phyloP scores from a whole-genome alignment of 768 basidiomycete genomes.

The Lactifluus subvellereus region DNA sequence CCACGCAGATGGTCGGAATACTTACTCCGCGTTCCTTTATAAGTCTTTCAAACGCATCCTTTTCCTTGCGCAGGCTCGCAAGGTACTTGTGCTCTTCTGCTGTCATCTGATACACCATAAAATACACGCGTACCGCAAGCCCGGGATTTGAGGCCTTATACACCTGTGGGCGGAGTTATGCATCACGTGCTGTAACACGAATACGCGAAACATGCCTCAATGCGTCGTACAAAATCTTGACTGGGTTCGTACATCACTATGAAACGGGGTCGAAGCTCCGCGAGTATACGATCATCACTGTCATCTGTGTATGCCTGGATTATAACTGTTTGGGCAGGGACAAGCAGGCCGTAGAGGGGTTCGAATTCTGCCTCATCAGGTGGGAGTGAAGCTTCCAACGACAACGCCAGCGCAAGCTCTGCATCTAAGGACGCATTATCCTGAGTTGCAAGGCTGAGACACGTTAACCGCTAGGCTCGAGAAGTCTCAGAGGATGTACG shows the following conservation, averaged over 20 bases:
- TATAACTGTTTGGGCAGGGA: slow-evolving; percentile 74
- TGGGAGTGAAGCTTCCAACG: slow-evolving; percentile 14
- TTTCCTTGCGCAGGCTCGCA: slow-evolving; percentile 81
- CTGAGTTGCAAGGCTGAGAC: slow-evolving; percentile 17
- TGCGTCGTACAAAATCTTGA: slow-evolving; percentile 84
- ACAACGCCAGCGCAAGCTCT: slow-evolving; percentile 30
- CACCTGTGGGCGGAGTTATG: slow-evolving; percentile 45
- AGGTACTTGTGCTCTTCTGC: slow-evolving; percentile 96
- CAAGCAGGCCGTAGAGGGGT: slow-evolving; percentile 69
- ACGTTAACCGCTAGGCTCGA: background rate
- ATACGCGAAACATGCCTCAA: slow-evolving; percentile 57
- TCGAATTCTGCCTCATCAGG: slow-evolving; percentile 51
- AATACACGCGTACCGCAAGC: slow-evolving; percentile 82
- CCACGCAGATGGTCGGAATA: slow-evolving; percentile 21
- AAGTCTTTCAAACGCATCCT: slow-evolving; percentile 86
- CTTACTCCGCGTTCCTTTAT: slow-evolving; percentile 89
- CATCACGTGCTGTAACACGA: background rate
- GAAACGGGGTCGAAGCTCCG: slow-evolving; percentile 84
- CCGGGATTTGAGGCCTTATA: slow-evolving; percentile 83
- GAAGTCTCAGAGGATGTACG: background rate
- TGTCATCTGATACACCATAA: slow-evolving; percentile 90
- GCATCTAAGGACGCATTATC: slow-evolving; percentile 33
- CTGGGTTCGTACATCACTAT: slow-evolving; percentile 95
- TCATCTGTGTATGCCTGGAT: slow-evolving; percentile 89
- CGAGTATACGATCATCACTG: slow-evolving; percentile 81